Conservation (phyloP, 2,329 filamentous ascomycete species). For the Talaromyces sp. region DNA sequence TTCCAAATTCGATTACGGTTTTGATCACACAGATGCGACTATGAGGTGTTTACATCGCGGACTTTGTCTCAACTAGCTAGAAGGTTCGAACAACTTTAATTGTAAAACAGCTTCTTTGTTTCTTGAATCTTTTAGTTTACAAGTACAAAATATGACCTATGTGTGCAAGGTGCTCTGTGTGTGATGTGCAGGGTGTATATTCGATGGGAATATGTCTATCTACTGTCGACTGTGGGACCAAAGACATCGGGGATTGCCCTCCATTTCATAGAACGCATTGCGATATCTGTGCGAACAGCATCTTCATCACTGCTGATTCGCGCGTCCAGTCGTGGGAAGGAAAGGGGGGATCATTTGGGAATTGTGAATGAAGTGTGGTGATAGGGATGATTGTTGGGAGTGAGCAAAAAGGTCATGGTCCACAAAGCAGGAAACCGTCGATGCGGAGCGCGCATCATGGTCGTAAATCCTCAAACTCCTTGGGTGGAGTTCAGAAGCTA, state of each 20-base stretch:
- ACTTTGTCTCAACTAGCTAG: background rate
- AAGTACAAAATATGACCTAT: background rate
- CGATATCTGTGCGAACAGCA: conserved; percentile 29
- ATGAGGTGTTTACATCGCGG: too few species aligned
- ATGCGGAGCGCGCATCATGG: conserved; percentile 11
- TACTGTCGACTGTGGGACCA: conserved; percentile 32
- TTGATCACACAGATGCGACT: too few species aligned
- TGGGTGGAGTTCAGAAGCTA: conserved; percentile 1
- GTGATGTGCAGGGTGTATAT: conserved; percentile 36
- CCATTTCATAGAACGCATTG: conserved; percentile 28
- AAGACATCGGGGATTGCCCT: conserved; percentile 24
- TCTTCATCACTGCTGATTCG: conserved; percentile 34
- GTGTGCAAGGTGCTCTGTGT: background rate
- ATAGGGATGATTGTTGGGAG: conserved; percentile 8
- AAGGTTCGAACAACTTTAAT: background rate
- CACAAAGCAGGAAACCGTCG: conserved; percentile 14
- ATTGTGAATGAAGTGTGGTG: conserved; percentile 11
- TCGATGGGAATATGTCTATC: conserved; percentile 37
- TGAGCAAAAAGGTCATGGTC: conserved; percentile 13
- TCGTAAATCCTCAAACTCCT: conserved; percentile 6
- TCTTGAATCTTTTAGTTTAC: background rate
- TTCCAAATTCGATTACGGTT: too few species aligned
- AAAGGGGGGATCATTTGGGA: background rate
- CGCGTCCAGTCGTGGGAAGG: conserved; percentile 24
- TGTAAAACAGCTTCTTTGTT: background rate